Evolutionary conservation across 73 alveolate genomes (phyloP), one percentile per base, ranked within the genome.

Genomic region (Symbiodinium pilosum): DNA sequence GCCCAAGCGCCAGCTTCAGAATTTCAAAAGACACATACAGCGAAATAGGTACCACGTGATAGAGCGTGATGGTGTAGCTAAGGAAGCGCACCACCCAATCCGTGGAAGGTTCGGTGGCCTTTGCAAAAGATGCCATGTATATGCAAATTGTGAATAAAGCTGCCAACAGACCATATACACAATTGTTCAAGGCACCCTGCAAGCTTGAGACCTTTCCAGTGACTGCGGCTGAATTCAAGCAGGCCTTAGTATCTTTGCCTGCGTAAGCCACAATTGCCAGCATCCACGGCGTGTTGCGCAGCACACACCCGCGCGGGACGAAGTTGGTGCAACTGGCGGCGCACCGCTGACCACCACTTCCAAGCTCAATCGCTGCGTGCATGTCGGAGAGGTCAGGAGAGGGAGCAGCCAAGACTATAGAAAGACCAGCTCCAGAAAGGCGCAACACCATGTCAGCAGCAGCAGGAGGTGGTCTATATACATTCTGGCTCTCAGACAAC

Each of bases 281-380:
- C 93, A 86, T n/a, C 93, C 93, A 86, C 4, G 69, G 32, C 9
- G 95, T 87, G 83, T 87, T 87, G 43, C 95, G 85, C 71, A 87
- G 38, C 30, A 87, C 95, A 30, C 95, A 87, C 36, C 95, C 95
- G 34, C 93, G 81, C 1, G 93, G 93, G 41, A 69, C 93, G 28
- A 86, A 86, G 93, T 39, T 86, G 28, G 16, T 51, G 54, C 93
- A 86, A 30, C 42, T 41, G 3, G 93, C 93, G 18, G 81, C 64
- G 47, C 68, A 56, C 43, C 68, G 83, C 83, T 41, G 36, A 16
- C 73, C 26, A n/a, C n/a, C n/a, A 6, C 77, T 28, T 84, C 93
- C 47, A 51, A 47, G 51, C 51, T 43, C 81, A 26, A 86, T 6
- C 11, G 68, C 36, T 32, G 93, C 93, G 34, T 86, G 64, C 93